Base-by-base conservation (phyloP, 108 stramenopile species). In the Aurantiochytrium sp. region DNA sequence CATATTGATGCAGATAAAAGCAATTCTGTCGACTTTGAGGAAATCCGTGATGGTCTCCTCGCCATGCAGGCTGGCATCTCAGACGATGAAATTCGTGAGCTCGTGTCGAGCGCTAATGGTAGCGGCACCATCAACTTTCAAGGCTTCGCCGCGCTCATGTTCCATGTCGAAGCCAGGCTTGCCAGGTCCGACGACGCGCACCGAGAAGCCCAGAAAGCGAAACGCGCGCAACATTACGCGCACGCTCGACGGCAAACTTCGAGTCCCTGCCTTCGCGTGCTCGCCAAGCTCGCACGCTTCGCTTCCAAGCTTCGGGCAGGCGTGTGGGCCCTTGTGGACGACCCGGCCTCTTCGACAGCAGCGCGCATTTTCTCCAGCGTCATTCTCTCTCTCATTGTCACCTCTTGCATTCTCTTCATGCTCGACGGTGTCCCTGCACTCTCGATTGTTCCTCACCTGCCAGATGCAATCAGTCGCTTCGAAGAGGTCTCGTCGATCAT, bases 401-500 rank as follows among this genome's bases (percentile, higher is more conserved):
- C 45, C 5, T 88, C 88, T 21, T 44, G 60, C 60, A 55, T 28
- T 4, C 0, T 45, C 47, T 88, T 88, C 49, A 47, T 88, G 44
- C 45, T 88, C 35, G 88, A 88, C 16, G 35, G 25, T 12, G 5
- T 55, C 14, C 64, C 64, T 21, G 14, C 43, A 4, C 57, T 88
- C 55, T n/a, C 44, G 0, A 5, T 6, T 12, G 6, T 53, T 25
- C 35, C 57, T 12, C 10, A 5, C 12, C 6, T 21, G 14, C 6
- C 21, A 5, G 14, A 21, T 28, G 58, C 19, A 12, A n/a, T 47
- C 5, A 21, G 5, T 21, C 8, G n/a, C 35, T 47, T 91, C 58
- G 91, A 91, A 42, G 18, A 45, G 12, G 57, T 90, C 4, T 90
- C 89, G 25, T 72, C 83, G 21, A 23, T 35, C 51, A n/a, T 87